Percentiles rank a stretch among this genome's conserved stretches.
These are phyloP conservation scores for Somion occarium DNA, from an alignment of 1,284 basidiomycete genomes.

Conservation along the genomic window DNA sequence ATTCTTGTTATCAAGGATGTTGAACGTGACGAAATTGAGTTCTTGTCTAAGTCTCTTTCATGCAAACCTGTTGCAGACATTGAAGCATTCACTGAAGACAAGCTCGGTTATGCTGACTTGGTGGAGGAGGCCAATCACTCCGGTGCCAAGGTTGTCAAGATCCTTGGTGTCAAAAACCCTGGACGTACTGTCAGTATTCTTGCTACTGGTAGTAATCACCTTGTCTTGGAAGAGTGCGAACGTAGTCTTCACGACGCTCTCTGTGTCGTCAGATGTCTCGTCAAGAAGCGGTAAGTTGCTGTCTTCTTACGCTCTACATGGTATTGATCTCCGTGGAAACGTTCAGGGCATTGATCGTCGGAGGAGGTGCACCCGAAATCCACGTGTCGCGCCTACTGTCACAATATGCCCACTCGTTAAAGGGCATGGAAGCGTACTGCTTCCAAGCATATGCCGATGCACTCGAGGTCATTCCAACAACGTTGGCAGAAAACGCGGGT, in stretches of 20 bases:
- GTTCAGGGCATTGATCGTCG: conserved; percentile 86
- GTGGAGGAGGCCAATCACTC: conserved; percentile 88
- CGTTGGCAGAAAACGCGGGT: conserved; percentile 97
- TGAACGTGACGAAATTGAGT: conserved; percentile 98
- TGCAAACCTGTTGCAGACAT: conserved; percentile 98
- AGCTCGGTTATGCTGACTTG: conserved; percentile 93
- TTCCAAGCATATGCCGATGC: conserved; percentile 99
- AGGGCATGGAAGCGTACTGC: conserved; percentile 99
- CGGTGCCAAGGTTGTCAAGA: conserved; percentile 90
- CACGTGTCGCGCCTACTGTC: conserved; percentile 93
- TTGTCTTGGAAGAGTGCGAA: conserved; percentile 97
- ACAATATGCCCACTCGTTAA: conserved; percentile 90
- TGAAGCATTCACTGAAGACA: conserved; percentile 98
- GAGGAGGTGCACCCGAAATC: conserved; percentile 97
- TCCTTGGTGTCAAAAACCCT: conserved; percentile 93
- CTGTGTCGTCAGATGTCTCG: conserved; percentile 96
- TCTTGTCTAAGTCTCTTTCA: conserved; percentile 91
- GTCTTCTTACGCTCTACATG: not conserved
- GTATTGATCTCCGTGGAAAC: conserved; percentile 6
- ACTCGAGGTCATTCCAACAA: conserved; percentile 96
- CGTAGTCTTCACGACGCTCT: conserved; percentile 97
- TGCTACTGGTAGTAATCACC: conserved; percentile 90
- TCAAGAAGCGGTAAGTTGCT: conserved; percentile 85
- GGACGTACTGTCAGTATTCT: conserved; percentile 95
- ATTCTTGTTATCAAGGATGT: conserved; percentile 98